These are phyloP conservation scores for Paecilomyces sp. DNA, from an alignment of 2,329 filamentous ascomycete genomes.

Conservation along the genomic window DNA sequence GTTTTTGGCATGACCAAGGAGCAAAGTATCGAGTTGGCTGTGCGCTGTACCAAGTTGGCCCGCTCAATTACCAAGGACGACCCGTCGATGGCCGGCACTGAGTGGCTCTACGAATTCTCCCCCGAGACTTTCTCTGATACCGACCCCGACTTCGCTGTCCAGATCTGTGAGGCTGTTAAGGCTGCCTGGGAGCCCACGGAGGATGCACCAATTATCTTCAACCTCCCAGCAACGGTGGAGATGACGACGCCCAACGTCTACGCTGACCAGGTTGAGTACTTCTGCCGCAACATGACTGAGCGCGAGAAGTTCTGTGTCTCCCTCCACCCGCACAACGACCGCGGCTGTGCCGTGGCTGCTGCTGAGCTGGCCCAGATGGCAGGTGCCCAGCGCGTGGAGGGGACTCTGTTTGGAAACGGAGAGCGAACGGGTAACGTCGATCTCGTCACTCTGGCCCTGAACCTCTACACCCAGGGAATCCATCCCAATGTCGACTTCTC, in stretches of 20 bases:
- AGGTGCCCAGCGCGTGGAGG: conserved; percentile 88
- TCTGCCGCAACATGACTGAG: conserved; percentile 77
- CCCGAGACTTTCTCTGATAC: conserved; percentile 76
- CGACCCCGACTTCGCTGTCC: conserved; percentile 70
- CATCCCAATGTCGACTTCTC: conserved; percentile 84
- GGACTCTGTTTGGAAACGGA: conserved; percentile 88
- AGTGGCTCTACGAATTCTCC: conserved; percentile 47
- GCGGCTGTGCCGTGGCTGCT: conserved; percentile 81
- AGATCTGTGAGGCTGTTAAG: conserved; percentile 89
- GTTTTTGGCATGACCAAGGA: conserved; percentile 84
- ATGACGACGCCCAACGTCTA: conserved; percentile 92
- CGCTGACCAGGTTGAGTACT: conserved; percentile 94
- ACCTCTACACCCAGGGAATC: conserved; percentile 91
- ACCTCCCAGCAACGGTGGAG: conserved; percentile 92
- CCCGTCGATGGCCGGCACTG: conserved; percentile 47
- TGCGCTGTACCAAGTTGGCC: conserved; percentile 78
- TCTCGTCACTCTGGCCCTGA: conserved; percentile 82
- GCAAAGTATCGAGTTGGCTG: conserved; percentile 72
- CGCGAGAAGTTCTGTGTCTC: conserved; percentile 83
- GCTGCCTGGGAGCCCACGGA: conserved; percentile 78
- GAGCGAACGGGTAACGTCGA: conserved; percentile 96
- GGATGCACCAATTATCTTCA: conserved; percentile 86
- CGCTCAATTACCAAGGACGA: conserved; percentile 82
- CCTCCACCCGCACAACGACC: conserved; percentile 90
- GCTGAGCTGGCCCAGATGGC: conserved; percentile 95